Base-by-base conservation (phyloP, 371 early-diverging fungal species). In the Circinella umbellata region DNA sequence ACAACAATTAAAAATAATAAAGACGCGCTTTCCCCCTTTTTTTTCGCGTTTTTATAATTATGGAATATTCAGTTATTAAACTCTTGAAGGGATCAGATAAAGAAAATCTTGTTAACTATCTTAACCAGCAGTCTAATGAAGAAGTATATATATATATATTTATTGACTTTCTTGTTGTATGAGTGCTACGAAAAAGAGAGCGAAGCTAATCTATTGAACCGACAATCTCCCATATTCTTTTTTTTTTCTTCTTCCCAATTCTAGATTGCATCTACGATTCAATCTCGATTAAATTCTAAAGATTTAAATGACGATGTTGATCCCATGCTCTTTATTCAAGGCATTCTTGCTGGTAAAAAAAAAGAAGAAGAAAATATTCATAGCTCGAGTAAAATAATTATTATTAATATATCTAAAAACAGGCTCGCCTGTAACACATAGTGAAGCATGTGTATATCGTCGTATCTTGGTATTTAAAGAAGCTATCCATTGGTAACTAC, bases 321-420 rank as follows among this genome's bases (percentile, higher is more conserved):
- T 57, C 76, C 82, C 0, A 61, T 80, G 2, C 69, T 76, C 5
- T 49, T 88, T 35, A 64, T 86, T 42, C 72, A 84, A 62, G 85
- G 82, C 11, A 64, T 85, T 15, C 48, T 86, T 10, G 59, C 75
- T 75, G 85, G 86, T 85, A 74, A 37, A 18, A 15, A n/a, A n/a
- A 49, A 49, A 49, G 14, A 15, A 49, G 49, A 15, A 49, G n/a
- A 49, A 4, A 8, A 4, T 49, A n/a, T 49, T 49, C 15, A 6
- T 39, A 39, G 10, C 10, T 6, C 10, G 6, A 4, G 10, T 39
- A 10, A 39, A 39, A 39, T 6, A 39, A 39, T 4, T 6, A 6
- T 39, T 10, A 39, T 10, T 4, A 39, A 6, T 4, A 39, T 39
- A 39, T 39, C 39, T 39, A 39, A 4, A 39, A 39, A 6, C 10